phyloP scores from a whole-genome alignment of 148 eudicot species.

The Tetragonia tetragonoides region DNA sequence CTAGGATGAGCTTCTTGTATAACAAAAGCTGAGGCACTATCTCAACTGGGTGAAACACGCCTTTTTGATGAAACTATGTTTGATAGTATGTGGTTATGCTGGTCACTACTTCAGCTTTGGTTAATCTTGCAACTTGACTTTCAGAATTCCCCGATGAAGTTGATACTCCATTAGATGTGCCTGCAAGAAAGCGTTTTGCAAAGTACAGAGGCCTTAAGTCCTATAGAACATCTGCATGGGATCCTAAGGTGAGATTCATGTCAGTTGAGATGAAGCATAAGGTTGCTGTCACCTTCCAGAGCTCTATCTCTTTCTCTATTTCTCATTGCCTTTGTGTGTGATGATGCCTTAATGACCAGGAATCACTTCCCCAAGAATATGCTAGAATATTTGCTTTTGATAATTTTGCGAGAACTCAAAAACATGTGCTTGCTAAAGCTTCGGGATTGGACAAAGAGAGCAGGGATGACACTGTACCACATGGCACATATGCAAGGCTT shows the following conservation, averaged over 20 bases:
- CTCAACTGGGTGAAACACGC: not conserved
- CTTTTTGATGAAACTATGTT: not conserved
- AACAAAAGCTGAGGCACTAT: not conserved
- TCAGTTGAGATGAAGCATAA: not conserved
- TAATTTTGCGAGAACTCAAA: constrained; percentile 79
- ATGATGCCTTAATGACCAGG: constrained; percentile 40
- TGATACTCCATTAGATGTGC: constrained; percentile 81
- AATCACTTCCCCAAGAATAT: constrained; percentile 83
- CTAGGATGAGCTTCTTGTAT: not conserved
- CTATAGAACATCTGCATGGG: constrained; percentile 96
- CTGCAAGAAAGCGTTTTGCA: constrained; percentile 91
- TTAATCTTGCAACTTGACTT: constrained; percentile 21
- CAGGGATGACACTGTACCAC: constrained; percentile 48
- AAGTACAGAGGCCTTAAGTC: constrained; percentile 95
- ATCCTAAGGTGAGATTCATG: constrained; percentile 65
- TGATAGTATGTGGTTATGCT: not conserved
- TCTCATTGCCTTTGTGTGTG: not conserved
- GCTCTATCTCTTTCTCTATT: constrained; percentile 1
- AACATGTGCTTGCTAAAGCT: constrained; percentile 84
- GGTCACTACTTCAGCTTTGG: not conserved
- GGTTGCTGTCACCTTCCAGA: not conserved
- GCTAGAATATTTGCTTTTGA: constrained; percentile 82
- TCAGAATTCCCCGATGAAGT: constrained; percentile 97
- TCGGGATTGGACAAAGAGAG: constrained; percentile 49
- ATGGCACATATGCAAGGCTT: constrained; percentile 67